Evolutionary conservation across 2,329 filamentous ascomycete genomes (phyloP).

Genomic region (Talaromyces atroroseus): DNA sequence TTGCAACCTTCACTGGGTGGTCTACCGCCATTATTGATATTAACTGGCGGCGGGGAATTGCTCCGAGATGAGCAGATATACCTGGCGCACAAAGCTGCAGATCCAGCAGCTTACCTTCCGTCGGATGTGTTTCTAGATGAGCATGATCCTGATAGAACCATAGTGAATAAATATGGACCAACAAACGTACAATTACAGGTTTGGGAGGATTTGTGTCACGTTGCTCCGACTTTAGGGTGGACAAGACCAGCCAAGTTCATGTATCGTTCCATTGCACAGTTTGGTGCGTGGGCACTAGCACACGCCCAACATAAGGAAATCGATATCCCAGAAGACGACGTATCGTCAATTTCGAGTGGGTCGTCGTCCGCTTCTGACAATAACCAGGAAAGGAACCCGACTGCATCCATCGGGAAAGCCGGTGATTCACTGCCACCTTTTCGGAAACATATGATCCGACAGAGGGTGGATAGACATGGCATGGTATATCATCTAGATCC

Average conservation of each 20-base stretch:
- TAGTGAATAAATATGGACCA: slow-evolving; percentile 63
- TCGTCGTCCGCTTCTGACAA: slow-evolving; percentile 19
- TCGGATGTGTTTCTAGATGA: slow-evolving; percentile 59
- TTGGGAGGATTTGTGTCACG: slow-evolving; percentile 93
- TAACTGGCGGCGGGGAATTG: slow-evolving; percentile 82
- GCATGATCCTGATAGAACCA: slow-evolving; percentile 50
- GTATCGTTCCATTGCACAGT: slow-evolving; percentile 88
- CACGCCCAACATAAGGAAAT: slow-evolving; percentile 73
- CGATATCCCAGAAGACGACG: slow-evolving; percentile 70
- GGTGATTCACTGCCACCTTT: slow-evolving; percentile 79
- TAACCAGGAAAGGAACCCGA: slow-evolving; percentile 14
- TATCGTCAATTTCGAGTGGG: slow-evolving; percentile 62
- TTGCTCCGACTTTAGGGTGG: slow-evolving; percentile 87
- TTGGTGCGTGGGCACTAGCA: slow-evolving; percentile 85
- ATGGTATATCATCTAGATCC: slow-evolving; percentile 63
- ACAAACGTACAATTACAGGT: slow-evolving; percentile 93
- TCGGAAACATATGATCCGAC: slow-evolving; percentile 82
- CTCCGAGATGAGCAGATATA: slow-evolving; percentile 94
- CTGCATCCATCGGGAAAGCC: slow-evolving; percentile 66
- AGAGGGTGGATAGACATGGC: slow-evolving; percentile 75
- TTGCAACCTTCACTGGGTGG: slow-evolving; percentile 86
- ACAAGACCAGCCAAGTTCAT: slow-evolving; percentile 94
- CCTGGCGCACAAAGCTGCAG: slow-evolving; percentile 86
- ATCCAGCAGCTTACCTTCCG: slow-evolving; percentile 71
- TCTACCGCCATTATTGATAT: slow-evolving; percentile 77